phyloP scores from a whole-genome alignment of 2,329 filamentous ascomycete species.

The Fusarium kyushuense region DNA sequence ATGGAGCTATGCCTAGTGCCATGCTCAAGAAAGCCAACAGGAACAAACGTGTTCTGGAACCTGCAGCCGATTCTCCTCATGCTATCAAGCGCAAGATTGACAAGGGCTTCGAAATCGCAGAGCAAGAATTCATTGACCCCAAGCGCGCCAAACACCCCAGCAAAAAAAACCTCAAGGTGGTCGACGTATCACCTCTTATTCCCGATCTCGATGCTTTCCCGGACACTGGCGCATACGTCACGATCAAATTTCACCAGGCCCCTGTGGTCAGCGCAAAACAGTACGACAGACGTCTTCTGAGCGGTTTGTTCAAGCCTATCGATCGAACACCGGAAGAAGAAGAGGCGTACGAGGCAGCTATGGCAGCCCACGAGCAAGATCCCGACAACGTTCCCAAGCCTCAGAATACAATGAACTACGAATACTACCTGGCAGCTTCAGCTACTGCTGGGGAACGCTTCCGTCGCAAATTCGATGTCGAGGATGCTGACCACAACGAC shows the following conservation, averaged over 20 bases:
- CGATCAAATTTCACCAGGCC: constrained; percentile 76
- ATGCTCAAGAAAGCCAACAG: constrained; percentile 52
- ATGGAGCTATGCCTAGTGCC: constrained; percentile 59
- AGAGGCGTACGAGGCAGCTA: constrained; percentile 61
- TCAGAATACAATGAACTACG: constrained; percentile 71
- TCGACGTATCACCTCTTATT: constrained; percentile 71
- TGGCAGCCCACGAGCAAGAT: constrained; percentile 68
- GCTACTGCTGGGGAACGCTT: constrained; percentile 64
- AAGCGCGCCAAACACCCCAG: constrained; percentile 68
- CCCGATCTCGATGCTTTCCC: constrained; percentile 77
- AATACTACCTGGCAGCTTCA: constrained; percentile 72
- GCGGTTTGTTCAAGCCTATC: constrained; percentile 71
- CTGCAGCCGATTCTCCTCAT: constrained; percentile 71
- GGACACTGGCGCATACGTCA: constrained; percentile 76
- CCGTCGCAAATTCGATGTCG: constrained; percentile 70
- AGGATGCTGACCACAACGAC: constrained; percentile 66
- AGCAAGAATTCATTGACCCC: constrained; percentile 65
- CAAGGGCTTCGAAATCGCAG: constrained; percentile 68
- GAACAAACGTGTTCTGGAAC: constrained; percentile 64
- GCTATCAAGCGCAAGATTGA: constrained; percentile 77
- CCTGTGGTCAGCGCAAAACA: constrained; percentile 64
- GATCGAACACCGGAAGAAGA: constrained; percentile 67
- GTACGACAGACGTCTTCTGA: constrained; percentile 72
- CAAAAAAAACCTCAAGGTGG: constrained; percentile 68
- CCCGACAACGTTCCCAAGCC: constrained; percentile 68